Percentiles rank a stretch among this genome's conserved stretches.
These are phyloP conservation scores for Trichoderma brevicompactum DNA, from an alignment of 2,329 filamentous ascomycete species.

Conservation along the genomic window DNA sequence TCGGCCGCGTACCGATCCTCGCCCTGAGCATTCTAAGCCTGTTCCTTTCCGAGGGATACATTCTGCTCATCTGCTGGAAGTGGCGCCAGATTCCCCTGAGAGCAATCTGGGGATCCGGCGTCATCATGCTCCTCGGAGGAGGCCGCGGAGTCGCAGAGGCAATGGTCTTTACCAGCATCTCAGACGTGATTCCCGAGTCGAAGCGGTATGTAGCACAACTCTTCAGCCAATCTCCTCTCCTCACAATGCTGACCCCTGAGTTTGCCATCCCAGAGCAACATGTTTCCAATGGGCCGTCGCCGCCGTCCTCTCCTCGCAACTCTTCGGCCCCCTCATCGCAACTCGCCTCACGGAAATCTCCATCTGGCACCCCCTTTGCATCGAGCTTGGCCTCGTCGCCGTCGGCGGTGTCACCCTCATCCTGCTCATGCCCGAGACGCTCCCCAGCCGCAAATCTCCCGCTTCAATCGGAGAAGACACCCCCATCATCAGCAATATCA, in stretches of 20 bases:
- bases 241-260: not conserved
- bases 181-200: constrained; percentile 31
- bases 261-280: constrained; percentile 30
- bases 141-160: constrained; percentile 37
- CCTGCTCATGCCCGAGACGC: constrained; percentile 34
- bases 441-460: constrained; percentile 12
- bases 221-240: too few relatives aligned
- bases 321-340: constrained; percentile 34
- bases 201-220: constrained; percentile 28
- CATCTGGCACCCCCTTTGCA: constrained; percentile 34
- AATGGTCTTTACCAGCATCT: constrained; percentile 38
- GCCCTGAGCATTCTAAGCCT: constrained; percentile 35
- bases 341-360: constrained; percentile 30
- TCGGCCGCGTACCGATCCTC: constrained; percentile 37
- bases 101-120: constrained; percentile 36
- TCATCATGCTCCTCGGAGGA: constrained; percentile 35
- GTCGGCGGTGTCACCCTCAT: constrained; percentile 31
- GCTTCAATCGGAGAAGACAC: not conserved
- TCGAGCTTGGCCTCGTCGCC: constrained; percentile 33
- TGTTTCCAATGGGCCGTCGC: constrained; percentile 37
- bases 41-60: constrained; percentile 34
- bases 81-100: constrained; percentile 33
- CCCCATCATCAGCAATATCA: not conserved
- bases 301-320: constrained; percentile 33
- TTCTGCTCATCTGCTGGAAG: constrained; percentile 33